Percentiles rank a stretch among this genome's conserved stretches.
Conservation (phyloP, 169 alveolate genomes). For the Plasmodium blacklocki region DNA sequence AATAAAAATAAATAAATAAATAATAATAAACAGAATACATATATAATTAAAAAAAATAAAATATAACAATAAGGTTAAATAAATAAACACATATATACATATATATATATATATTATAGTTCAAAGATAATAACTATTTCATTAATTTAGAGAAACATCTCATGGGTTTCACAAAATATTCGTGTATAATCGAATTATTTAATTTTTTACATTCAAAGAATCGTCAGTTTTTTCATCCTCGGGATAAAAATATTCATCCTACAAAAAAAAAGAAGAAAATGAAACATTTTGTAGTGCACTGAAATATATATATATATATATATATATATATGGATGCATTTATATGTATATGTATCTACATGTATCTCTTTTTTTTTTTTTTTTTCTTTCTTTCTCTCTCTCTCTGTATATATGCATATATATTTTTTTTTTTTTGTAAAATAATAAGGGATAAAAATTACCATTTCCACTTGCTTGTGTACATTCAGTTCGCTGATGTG, state of each 20-base stretch:
- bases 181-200: not conserved
- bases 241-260: slow-evolving; percentile 75
- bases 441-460: not conserved
- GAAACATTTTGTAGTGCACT: not conserved
- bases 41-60: not conserved
- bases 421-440: not conserved
- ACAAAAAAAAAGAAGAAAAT: slow-evolving; percentile 17
- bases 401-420: no score
- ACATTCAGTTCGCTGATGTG: slow-evolving; percentile 69
- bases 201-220: slow-evolving; percentile 27
- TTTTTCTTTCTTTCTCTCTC: no score
- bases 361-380: not conserved
- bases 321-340: not conserved
- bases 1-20: no score
- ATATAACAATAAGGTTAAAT: not conserved
- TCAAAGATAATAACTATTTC: no score
- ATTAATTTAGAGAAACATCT: not conserved
- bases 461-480: slow-evolving; percentile 71
- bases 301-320: not conserved
- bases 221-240: slow-evolving; percentile 71
- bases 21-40: not conserved
- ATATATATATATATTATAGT: not conserved
- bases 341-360: not conserved
- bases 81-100: not conserved
- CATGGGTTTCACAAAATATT: no score